phyloP scores from a whole-genome alignment of 2,329 filamentous ascomycete genomes.

The Microcyclosporella mali region DNA sequence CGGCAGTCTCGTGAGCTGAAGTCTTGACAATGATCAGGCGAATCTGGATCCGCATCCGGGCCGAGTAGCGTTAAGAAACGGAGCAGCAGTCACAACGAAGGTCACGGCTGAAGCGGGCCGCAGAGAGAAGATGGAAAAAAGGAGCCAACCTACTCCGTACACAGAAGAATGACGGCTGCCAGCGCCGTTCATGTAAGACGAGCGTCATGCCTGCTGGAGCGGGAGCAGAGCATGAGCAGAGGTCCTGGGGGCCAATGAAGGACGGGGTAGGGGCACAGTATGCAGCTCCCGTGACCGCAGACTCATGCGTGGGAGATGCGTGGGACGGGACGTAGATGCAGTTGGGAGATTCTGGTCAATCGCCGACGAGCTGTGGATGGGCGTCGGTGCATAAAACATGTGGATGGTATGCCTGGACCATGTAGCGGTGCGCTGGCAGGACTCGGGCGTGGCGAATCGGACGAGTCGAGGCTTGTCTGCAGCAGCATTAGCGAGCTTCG shows the following conservation, averaged over 20 bases:
- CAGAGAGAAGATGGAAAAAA: neutral
- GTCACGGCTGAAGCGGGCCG: neutral
- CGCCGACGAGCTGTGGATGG: neutral
- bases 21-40: no score
- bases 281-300: conserved; percentile 3
- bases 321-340: conserved; percentile 6
- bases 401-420: no score
- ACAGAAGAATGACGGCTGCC: neutral
- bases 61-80: no score
- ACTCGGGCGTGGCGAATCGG: no score
- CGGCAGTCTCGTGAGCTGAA: no score
- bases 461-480: no score
- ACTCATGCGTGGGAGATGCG: conserved; percentile 2
- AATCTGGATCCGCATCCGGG: no score
- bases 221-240: conserved; percentile 1
- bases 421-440: neutral
- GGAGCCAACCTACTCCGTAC: neutral
- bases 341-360: neutral
- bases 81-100: no score
- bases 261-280: neutral
- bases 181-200: conserved; percentile 1
- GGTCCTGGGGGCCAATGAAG: conserved; percentile 2
- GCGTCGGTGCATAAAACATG: neutral
- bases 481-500: no score
- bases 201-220: conserved; percentile 8